phyloP scores from a whole-genome alignment of 257 asterid species.

The Buddleja alternifolia region DNA sequence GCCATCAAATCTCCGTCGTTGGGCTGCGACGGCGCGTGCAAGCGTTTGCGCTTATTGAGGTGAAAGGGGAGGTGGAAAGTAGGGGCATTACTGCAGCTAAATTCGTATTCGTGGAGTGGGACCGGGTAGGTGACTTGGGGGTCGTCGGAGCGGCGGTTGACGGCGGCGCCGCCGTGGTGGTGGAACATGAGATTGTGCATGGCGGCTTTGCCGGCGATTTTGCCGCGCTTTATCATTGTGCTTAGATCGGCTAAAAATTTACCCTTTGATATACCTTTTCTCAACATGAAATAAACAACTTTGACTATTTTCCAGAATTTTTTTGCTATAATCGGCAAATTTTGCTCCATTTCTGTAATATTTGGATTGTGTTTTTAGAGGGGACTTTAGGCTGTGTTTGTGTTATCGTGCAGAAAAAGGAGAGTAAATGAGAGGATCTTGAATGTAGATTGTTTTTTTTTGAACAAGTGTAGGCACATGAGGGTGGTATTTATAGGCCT shows the following conservation, averaged over 20 bases:
- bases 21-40: constrained; percentile 30
- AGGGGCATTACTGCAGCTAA: constrained; percentile 66
- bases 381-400: constrained; percentile 1
- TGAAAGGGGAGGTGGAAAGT: constrained; percentile 55
- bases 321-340: constrained; percentile 64
- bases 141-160: constrained; percentile 26
- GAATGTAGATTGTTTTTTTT: constrained; percentile 27
- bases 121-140: constrained; percentile 27
- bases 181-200: constrained; percentile 73
- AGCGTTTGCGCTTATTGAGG: constrained; percentile 50
- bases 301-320: constrained; percentile 63
- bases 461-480: constrained; percentile 22
- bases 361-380: background rate
- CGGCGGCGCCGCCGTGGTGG: constrained; percentile 41
- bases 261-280: constrained; percentile 67
- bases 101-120: constrained; percentile 57
- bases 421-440: background rate
- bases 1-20: constrained; percentile 31
- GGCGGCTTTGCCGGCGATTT: constrained; percentile 74
- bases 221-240: constrained; percentile 69
- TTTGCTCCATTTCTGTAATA: constrained; percentile 66
- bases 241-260: constrained; percentile 61
- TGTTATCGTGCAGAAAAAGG: constrained; percentile 12
- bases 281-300: constrained; percentile 63
- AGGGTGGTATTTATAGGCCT: constrained; percentile 44